These are phyloP conservation scores for Apophysomyces variabilis DNA, from an alignment of 371 early-diverging fungal species.

Conservation along the genomic window DNA sequence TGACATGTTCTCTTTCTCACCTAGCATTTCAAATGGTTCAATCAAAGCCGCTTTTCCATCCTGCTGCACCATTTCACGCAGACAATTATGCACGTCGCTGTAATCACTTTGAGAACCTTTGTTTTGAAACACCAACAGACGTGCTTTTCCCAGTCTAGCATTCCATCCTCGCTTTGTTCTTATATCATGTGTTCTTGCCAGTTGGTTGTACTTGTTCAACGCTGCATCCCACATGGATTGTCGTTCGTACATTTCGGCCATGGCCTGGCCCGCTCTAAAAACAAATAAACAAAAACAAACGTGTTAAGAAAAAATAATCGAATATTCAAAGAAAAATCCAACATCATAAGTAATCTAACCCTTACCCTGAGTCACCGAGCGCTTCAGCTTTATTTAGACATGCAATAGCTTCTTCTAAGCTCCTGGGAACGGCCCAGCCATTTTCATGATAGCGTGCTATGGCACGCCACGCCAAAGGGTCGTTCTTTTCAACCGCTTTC, in stretches of 20 bases:
- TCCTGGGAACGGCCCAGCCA: slow-evolving; percentile 19
- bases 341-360: background rate
- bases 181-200: slow-evolving; percentile 14
- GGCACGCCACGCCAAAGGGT: slow-evolving; percentile 23
- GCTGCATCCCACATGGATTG: slow-evolving; percentile 19
- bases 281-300: background rate
- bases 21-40: slow-evolving; percentile 28
- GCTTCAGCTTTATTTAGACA: slow-evolving; percentile 32
- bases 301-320: too few relatives aligned
- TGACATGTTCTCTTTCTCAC: slow-evolving; percentile 14
- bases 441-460: slow-evolving; percentile 38
- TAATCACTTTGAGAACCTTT: slow-evolving; percentile 10
- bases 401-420: slow-evolving; percentile 23
- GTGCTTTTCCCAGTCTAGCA: slow-evolving; percentile 17
- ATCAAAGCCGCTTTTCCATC: slow-evolving; percentile 14
- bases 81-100: slow-evolving; percentile 9
- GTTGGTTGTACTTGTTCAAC: slow-evolving; percentile 14
- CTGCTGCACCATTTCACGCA: slow-evolving; percentile 22
- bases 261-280: slow-evolving; percentile 26
- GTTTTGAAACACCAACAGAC: slow-evolving; percentile 19
- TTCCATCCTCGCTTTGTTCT: slow-evolving; percentile 19
- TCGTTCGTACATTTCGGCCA: slow-evolving; percentile 23
- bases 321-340: background rate
- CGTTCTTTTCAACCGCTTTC: slow-evolving; percentile 13
- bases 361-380: slow-evolving; percentile 37